A percentile compares a stretch with the other conserved stretches of the same genome.
Conservation (phyloP, 1,284 basidiomycete species). For the Fomes fomentarius region DNA sequence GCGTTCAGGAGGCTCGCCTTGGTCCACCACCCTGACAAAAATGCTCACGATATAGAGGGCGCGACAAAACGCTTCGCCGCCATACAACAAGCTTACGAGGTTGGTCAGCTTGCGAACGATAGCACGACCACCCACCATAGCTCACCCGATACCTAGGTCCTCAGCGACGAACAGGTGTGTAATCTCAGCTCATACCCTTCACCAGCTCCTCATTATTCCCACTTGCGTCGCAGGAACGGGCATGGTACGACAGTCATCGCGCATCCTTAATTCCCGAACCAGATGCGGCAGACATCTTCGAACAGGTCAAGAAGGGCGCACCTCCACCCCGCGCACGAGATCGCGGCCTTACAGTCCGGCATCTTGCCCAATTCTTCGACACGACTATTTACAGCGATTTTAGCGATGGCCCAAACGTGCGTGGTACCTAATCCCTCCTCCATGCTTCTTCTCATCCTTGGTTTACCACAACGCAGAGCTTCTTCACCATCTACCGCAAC, state of each 20-base stretch:
- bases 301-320: conserved; percentile 80
- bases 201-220: neutral
- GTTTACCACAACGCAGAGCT: conserved; percentile 57
- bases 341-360: conserved; percentile 79
- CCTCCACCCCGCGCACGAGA: conserved; percentile 72
- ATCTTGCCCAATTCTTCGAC: conserved; percentile 89
- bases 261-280: conserved; percentile 84
- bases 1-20: conserved; percentile 85
- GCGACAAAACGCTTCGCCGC: conserved; percentile 89
- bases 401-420: conserved; percentile 72
- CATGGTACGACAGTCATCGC: conserved; percentile 98
- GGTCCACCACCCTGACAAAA: conserved; percentile 91
- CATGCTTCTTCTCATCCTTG: neutral
- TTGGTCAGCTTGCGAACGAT: conserved; percentile 29
- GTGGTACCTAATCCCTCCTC: conserved; percentile 24
- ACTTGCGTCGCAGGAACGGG: conserved; percentile 77
- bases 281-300: conserved; percentile 82
- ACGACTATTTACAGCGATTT: conserved; percentile 73
- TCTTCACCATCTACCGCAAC: conserved; percentile 90
- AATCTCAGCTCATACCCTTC: conserved; percentile 24
- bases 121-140: neutral
- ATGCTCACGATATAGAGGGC: conserved; percentile 79
- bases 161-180: conserved; percentile 89
- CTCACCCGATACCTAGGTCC: conserved; percentile 53
- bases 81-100: conserved; percentile 96